A percentile compares a stretch with the other conserved stretches of the same genome.
Conservation (phyloP, 2,329 filamentous ascomycete species). For the Aureobasidium sp. region DNA sequence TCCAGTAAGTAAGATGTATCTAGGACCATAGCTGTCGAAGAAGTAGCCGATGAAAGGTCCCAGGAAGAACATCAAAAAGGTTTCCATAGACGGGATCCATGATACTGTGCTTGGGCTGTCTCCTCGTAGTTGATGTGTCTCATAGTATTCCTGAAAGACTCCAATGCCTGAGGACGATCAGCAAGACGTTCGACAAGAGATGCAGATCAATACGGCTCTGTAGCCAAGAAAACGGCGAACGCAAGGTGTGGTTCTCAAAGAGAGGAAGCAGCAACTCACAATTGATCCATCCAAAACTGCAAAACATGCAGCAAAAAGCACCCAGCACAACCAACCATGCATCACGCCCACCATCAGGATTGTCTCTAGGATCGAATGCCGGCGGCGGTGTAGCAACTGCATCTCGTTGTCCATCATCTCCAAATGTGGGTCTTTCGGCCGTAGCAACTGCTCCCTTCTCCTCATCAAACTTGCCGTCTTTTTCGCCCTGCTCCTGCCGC, state of each 20-base stretch:
- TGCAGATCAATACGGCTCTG: too few species aligned
- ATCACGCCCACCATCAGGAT: conserved; percentile 37
- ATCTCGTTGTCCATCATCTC: conserved; percentile 1
- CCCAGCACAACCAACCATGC: conserved; percentile 37
- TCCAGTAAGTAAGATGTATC: conserved; percentile 47
- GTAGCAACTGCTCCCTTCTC: conserved; percentile 6
- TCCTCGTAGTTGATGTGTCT: conserved; percentile 33
- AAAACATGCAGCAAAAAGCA: conserved; percentile 33
- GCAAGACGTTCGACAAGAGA: not conserved
- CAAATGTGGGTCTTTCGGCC: conserved; percentile 2
- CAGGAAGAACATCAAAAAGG: conserved; percentile 48
- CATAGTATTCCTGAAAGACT: conserved; percentile 43
- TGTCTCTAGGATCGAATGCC: conserved; percentile 21
- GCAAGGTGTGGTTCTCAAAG: not conserved
- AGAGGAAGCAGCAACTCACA: conserved; percentile 20
- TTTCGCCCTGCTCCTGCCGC: not conserved
- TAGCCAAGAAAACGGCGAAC: not conserved
- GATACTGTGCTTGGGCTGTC: conserved; percentile 36
- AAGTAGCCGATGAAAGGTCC: conserved; percentile 56
- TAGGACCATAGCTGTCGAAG: conserved; percentile 58
- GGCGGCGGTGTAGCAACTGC: conserved; percentile 16
- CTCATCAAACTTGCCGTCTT: not conserved
- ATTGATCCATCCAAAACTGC: conserved; percentile 39
- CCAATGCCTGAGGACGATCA: conserved; percentile 27
- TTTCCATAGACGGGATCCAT: conserved; percentile 42